A percentile compares a stretch with the other conserved stretches of the same genome.
These are phyloP conservation scores for Herpetospermum pedunculosum DNA, from an alignment of 306 rosid species.

Conservation along the genomic window DNA sequence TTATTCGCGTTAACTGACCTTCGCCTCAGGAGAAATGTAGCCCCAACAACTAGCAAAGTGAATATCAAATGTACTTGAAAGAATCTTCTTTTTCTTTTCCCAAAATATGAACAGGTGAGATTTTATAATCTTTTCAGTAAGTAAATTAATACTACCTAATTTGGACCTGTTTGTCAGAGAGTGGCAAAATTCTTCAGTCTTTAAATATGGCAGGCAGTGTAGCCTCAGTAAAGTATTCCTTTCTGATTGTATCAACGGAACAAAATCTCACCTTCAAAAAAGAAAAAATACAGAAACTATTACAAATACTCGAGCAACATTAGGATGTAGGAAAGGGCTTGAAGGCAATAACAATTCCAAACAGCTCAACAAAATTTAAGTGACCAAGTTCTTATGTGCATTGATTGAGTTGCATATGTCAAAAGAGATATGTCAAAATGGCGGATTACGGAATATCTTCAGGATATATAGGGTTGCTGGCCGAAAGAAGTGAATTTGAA, in stretches of 20 bases:
- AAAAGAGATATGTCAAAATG: not conserved
- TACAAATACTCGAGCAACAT: not conserved
- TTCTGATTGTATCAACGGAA: constrained; percentile 52
- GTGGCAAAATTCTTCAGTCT: constrained; percentile 23
- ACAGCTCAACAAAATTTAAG: not conserved
- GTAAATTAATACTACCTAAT: not conserved
- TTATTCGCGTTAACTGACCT: not conserved
- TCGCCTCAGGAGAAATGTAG: not conserved
- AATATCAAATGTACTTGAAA: not conserved
- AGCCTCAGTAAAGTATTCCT: constrained; percentile 63
- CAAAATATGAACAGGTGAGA: not conserved
- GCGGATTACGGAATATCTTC: not conserved
- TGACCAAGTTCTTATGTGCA: not conserved
- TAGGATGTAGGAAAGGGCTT: not conserved
- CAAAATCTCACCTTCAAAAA: constrained; percentile 75
- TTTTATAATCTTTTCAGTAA: not conserved
- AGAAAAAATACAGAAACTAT: not conserved
- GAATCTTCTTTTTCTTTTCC: not conserved
- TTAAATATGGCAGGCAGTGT: constrained; percentile 55
- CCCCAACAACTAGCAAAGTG: not conserved
- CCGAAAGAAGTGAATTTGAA: not conserved
- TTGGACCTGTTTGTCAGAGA: not conserved
- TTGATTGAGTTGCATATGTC: not conserved
- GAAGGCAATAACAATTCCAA: not conserved
- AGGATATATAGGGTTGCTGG: not conserved